Percentiles rank a stretch among this genome's conserved stretches.
These are phyloP conservation scores for Apostasia shenzhenica DNA, from an alignment of 106 monocot genomes.

Conservation along the genomic window DNA sequence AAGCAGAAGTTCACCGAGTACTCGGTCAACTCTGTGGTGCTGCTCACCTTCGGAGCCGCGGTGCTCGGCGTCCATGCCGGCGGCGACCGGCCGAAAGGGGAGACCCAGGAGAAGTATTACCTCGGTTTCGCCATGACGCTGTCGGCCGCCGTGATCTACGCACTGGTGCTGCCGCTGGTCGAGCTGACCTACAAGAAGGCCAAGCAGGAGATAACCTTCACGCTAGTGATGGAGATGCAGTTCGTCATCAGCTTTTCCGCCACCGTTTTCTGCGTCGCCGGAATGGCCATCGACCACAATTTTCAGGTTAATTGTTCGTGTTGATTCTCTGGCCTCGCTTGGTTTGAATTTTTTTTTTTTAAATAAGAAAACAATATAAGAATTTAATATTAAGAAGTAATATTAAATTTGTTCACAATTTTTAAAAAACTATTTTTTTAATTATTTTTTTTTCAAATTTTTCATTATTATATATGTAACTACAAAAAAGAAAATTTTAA, in stretches of 20 bases:
- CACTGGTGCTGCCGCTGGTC: constrained; percentile 5
- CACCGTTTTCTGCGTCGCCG: constrained; percentile 1
- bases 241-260: background rate
- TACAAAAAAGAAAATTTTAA: too few species aligned
- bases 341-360: too few species aligned
- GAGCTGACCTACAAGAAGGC: constrained; percentile 3
- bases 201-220: background rate
- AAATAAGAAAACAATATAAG: too few species aligned
- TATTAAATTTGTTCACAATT: too few species aligned
- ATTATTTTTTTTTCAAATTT: too few species aligned
- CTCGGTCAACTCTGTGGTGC: constrained; percentile 13
- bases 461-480: too few species aligned
- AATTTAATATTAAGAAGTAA: too few species aligned
- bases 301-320: background rate
- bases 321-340: too few species aligned
- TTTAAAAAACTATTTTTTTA: too few species aligned
- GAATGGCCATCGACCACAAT: constrained; percentile 3
- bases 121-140: constrained; percentile 7
- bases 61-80: constrained; percentile 7
- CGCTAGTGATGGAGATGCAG: background rate
- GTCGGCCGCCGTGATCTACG: constrained; percentile 3
- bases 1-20: constrained; percentile 11
- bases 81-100: constrained; percentile 13
- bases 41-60: constrained; percentile 8
- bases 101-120: constrained; percentile 1